Conservation (phyloP, 1,139 yeast genomes). For the Magnusiomyces fungicola region DNA sequence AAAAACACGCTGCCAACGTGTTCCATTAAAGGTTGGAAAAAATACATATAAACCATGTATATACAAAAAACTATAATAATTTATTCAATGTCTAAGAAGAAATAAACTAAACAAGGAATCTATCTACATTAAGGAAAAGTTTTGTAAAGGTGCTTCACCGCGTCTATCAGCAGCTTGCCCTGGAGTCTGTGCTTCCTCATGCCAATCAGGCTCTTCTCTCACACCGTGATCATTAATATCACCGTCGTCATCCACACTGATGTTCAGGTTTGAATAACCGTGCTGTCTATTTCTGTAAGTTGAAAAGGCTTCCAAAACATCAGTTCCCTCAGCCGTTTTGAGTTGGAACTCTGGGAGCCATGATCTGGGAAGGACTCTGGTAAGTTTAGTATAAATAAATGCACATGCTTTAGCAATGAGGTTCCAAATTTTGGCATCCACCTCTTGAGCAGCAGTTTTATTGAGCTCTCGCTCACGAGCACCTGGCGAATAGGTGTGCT, state of each 20-base stretch:
- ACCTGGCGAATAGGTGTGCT: conserved; percentile 14
- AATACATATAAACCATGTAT: too few relatives aligned
- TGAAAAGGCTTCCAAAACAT: not conserved
- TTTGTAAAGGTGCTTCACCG: not conserved
- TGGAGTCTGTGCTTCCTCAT: too few relatives aligned
- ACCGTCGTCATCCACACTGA: not conserved
- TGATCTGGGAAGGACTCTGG: not conserved
- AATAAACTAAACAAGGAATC: not conserved
- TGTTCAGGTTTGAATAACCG: too few relatives aligned
- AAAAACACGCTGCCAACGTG: too few relatives aligned
- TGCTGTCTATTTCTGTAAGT: too few relatives aligned
- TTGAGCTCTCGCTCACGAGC: conserved; percentile 22
- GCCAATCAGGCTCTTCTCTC: not conserved
- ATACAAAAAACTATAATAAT: too few relatives aligned
- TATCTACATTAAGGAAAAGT: not conserved
- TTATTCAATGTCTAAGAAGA: not conserved
- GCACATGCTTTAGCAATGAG: conserved; percentile 5
- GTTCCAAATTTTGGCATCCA: conserved; percentile 24
- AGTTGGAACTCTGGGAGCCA: not conserved
- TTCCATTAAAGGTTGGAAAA: too few relatives aligned
- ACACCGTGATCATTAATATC: not conserved
- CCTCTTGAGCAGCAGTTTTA: conserved; percentile 20
- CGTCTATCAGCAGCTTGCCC: not conserved
- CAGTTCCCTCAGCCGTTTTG: not conserved
- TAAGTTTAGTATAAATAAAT: not conserved